Conservation (phyloP, 2,329 filamentous ascomycete genomes). For the Fusarium penzigii region DNA sequence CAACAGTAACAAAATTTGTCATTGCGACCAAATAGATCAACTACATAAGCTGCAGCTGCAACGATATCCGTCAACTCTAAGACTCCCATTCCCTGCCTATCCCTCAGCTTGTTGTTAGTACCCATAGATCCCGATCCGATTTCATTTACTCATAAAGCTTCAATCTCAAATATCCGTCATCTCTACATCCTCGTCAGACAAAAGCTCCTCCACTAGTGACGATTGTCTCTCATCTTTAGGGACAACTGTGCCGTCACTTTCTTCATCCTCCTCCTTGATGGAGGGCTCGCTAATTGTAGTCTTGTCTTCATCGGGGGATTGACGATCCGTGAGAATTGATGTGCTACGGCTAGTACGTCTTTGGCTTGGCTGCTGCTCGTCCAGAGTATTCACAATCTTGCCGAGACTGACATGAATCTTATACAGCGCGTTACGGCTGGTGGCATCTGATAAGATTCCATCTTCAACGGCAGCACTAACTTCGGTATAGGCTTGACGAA, state of each 20-base stretch:
- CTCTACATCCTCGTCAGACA: conserved; percentile 41
- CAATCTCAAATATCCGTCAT: conserved; percentile 29
- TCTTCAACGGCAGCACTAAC: conserved; percentile 64
- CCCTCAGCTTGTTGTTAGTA: conserved; percentile 11
- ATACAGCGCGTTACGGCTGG: conserved; percentile 64
- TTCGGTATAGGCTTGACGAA: conserved; percentile 58
- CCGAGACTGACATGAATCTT: conserved; percentile 68
- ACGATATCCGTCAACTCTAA: background rate
- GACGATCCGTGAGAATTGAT: conserved; percentile 38
- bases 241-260: conserved; percentile 37
- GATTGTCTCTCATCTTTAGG: conserved; percentile 36
- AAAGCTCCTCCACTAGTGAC: conserved; percentile 40
- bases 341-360: conserved; percentile 46
- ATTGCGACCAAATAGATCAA: background rate
- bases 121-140: conserved; percentile 20
- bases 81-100: conserved; percentile 10
- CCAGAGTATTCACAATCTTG: conserved; percentile 65
- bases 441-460: conserved; percentile 59
- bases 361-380: conserved; percentile 43
- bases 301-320: conserved; percentile 40
- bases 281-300: conserved; percentile 42
- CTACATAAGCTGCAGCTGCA: background rate
- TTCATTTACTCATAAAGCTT: conserved; percentile 23
- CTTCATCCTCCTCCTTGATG: conserved; percentile 53
- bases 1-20: background rate